Percentiles rank a stretch among this genome's conserved stretches.
Conservation (phyloP, 1,139 yeast genomes). For the Geotrichum australiense region DNA sequence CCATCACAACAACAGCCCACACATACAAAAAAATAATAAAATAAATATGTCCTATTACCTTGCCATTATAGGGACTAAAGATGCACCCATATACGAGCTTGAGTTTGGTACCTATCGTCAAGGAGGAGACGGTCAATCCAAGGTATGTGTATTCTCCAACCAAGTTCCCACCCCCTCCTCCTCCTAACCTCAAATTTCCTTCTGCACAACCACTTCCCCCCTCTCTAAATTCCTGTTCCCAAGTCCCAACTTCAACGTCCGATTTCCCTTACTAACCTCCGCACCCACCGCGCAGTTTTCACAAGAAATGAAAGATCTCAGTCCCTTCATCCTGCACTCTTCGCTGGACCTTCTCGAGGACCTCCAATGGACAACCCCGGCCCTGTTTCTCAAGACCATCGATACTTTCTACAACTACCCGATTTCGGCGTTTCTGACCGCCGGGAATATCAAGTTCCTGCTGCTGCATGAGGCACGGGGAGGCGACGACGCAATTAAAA, state of each 20-base stretch:
- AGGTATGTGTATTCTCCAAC: constrained; percentile 24
- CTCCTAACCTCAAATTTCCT: no score
- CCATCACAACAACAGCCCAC: no score
- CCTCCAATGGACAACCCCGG: constrained; percentile 67
- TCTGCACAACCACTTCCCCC: background rate
- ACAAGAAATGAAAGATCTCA: constrained; percentile 64
- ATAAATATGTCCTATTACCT: constrained; percentile 70
- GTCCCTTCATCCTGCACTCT: constrained; percentile 83
- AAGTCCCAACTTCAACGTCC: background rate
- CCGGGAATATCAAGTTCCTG: constrained; percentile 77
- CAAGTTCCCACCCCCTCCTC: no score
- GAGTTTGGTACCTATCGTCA: constrained; percentile 74
- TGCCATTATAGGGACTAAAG: constrained; percentile 81
- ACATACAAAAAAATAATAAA: no score
- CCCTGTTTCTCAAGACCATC: constrained; percentile 63
- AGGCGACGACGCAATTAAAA: constrained; percentile 72
- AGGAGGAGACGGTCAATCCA: constrained; percentile 55
- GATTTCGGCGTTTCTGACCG: constrained; percentile 79
- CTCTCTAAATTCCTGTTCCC: background rate
- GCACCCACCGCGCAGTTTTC: constrained; percentile 45
- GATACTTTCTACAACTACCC: constrained; percentile 80
- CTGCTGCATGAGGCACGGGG: constrained; percentile 57
- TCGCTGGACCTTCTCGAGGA: constrained; percentile 87
- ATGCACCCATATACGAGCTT: constrained; percentile 78
- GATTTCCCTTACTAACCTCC: constrained; percentile 6